Evolutionary conservation across 164 flowering plant species (phyloP).

Genomic region (Hamamelis virginiana): DNA sequence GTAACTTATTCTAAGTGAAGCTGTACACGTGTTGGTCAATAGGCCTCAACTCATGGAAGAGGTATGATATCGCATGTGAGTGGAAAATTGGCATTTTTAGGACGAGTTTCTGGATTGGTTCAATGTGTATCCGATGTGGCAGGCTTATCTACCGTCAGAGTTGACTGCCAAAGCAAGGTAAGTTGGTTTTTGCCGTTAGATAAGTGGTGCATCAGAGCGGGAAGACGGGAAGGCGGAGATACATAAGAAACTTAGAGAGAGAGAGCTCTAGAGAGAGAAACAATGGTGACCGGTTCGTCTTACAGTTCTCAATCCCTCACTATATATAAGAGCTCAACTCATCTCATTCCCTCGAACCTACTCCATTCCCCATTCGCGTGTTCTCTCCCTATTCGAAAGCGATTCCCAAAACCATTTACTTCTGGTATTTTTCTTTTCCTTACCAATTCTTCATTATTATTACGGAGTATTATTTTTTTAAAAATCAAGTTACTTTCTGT

Average conservation of each 20-base stretch:
- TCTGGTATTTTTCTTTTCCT: slow-evolving; percentile 19
- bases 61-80: background rate
- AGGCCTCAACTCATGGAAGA: background rate
- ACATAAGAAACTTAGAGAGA: background rate
- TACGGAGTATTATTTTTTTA: too few relatives aligned
- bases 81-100: background rate
- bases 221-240: background rate
- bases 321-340: slow-evolving; percentile 29
- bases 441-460: background rate
- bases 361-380: slow-evolving; percentile 11
- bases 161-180: background rate
- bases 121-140: slow-evolving; percentile 29
- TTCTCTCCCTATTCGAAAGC: background rate
- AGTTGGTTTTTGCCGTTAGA: background rate
- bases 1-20: too few relatives aligned
- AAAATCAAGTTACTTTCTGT: background rate
- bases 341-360: background rate
- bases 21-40: background rate
- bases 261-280: background rate
- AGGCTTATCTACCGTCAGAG: slow-evolving; percentile 8
- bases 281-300: slow-evolving; percentile 22
- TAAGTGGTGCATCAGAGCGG: background rate
- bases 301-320: slow-evolving; percentile 5
- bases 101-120: slow-evolving; percentile 9
- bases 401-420: background rate